Percentiles rank a stretch among this genome's conserved stretches.
phyloP scores from a whole-genome alignment of 441 rosid genomes.

The Adansonia madagascariensis region DNA sequence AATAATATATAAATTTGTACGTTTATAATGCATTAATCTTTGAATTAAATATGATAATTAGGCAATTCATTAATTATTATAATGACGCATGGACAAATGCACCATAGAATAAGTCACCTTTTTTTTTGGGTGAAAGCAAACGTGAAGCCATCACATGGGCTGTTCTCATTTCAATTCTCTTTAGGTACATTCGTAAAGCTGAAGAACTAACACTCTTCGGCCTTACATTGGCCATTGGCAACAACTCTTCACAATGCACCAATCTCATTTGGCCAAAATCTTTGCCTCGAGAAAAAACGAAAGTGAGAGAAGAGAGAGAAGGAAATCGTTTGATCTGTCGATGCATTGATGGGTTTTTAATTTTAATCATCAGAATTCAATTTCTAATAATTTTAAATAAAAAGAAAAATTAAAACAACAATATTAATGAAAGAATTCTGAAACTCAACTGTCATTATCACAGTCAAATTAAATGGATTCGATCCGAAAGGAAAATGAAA shows the following conservation, averaged over 20 bases:
- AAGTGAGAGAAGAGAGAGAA: neutral
- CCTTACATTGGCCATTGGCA: neutral
- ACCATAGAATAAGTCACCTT: no score
- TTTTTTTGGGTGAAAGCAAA: no score
- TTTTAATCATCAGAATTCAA: no score
- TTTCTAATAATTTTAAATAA: neutral
- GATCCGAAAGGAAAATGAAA: neutral
- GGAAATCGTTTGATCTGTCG: no score
- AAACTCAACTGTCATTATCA: conserved; percentile 7
- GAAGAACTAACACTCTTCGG: neutral
- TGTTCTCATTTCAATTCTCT: neutral
- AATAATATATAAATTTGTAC: no score
- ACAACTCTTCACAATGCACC: neutral
- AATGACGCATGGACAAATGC: no score
- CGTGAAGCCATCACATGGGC: no score
- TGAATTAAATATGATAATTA: no score
- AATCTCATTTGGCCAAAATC: neutral
- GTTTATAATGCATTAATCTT: no score
- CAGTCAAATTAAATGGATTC: neutral
- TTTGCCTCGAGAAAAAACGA: neutral
- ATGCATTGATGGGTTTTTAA: no score
- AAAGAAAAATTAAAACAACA: neutral
- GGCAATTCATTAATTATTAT: no score
- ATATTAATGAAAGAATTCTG: neutral
- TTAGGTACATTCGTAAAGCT: neutral